Conservation (phyloP, 129 eudicot genomes). For the Chrysanthemum seticuspe region DNA sequence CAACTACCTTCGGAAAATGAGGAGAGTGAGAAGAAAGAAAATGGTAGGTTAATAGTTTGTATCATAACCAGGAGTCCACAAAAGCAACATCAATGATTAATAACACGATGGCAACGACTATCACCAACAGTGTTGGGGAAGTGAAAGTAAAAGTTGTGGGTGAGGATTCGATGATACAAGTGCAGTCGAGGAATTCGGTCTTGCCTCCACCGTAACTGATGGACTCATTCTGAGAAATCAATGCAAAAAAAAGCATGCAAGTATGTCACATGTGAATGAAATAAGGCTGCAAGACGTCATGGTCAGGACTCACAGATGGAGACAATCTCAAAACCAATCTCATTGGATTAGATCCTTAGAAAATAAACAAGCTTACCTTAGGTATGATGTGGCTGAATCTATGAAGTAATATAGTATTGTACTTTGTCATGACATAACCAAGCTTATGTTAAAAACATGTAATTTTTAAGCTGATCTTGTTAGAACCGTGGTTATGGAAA, state of each 20-base stretch:
- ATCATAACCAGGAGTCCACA: not conserved
- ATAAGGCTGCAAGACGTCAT: constrained; percentile 69
- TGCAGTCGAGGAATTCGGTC: constrained; percentile 35
- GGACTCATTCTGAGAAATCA: constrained; percentile 48
- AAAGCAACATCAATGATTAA: not conserved
- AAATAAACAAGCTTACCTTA: too few species aligned
- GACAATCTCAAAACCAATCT: not conserved
- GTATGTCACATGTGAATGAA: constrained; percentile 52
- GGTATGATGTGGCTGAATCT: too few species aligned
- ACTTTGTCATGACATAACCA: too few species aligned
- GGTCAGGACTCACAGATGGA: constrained; percentile 16
- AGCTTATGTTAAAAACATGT: too few species aligned
- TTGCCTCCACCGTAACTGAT: constrained; percentile 52
- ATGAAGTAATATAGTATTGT: too few species aligned
- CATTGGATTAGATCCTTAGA: not conserved
- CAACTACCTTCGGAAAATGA: not conserved
- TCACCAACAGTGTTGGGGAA: constrained; percentile 9
- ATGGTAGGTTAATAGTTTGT: not conserved
- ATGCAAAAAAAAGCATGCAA: constrained; percentile 58
- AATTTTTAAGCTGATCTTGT: too few species aligned
- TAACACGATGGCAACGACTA: not conserved
- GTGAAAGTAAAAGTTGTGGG: constrained; percentile 67
- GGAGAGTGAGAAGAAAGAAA: constrained; percentile 30
- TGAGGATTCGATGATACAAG: constrained; percentile 52
- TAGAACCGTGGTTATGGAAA: too few species aligned